Conservation (phyloP, 371 early-diverging fungal genomes). For the Saksenaea vasiformis region DNA sequence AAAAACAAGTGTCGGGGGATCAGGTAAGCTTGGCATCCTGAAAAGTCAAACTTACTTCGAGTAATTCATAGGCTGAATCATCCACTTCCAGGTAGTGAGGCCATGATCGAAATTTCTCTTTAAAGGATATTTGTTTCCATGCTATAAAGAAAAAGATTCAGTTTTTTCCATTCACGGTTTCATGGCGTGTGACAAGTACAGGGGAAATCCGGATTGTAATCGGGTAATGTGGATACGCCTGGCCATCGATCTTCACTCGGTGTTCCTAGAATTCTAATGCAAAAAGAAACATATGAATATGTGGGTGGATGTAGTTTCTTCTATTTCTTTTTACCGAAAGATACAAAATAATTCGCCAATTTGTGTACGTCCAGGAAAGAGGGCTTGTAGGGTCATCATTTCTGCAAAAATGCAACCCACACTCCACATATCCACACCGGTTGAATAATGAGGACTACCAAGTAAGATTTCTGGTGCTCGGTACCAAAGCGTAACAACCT, state of each 20-base stretch:
- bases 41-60: neutral
- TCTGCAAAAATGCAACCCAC: slow-evolving; percentile 90
- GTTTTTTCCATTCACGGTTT: neutral
- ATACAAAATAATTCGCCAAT: slow-evolving; percentile 96
- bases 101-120: neutral
- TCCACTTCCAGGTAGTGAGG: neutral
- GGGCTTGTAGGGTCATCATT: slow-evolving; percentile 81
- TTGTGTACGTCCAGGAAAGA: slow-evolving; percentile 97
- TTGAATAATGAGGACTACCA: slow-evolving; percentile 68
- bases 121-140: neutral
- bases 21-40: neutral
- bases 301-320: too few relatives aligned
- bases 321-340: slow-evolving; percentile 77
- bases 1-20: neutral
- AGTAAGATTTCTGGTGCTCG: slow-evolving; percentile 80
- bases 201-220: slow-evolving; percentile 74
- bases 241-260: slow-evolving; percentile 89
- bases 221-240: slow-evolving; percentile 78
- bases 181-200: slow-evolving; percentile 7
- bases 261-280: slow-evolving; percentile 77
- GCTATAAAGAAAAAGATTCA: neutral
- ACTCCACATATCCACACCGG: slow-evolving; percentile 83
- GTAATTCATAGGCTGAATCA: neutral
- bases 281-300: too few relatives aligned
- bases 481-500: slow-evolving; percentile 97